Conservation (phyloP, 2,329 filamentous ascomycete species). For the Stagonosporopsis chrysanthemi region DNA sequence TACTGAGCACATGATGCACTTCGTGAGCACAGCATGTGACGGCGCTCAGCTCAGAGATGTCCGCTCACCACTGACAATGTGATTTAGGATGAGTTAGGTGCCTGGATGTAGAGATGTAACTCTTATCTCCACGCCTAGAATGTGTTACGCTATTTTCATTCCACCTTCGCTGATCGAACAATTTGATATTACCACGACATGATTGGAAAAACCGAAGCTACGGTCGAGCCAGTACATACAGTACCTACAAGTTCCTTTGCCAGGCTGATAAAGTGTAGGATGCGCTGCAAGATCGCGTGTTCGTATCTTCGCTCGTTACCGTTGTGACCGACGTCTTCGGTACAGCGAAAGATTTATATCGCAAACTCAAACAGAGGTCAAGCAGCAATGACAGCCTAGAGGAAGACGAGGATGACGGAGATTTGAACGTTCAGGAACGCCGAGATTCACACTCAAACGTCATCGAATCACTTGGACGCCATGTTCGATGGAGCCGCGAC, state of each 20-base stretch:
- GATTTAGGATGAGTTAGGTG: neutral
- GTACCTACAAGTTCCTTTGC: neutral
- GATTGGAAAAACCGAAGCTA: neutral
- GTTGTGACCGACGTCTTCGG: conserved; percentile 41
- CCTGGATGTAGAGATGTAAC: neutral
- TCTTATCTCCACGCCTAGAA: neutral
- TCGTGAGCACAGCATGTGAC: neutral
- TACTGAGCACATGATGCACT: conserved; percentile 11
- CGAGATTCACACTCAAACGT: conserved; percentile 29
- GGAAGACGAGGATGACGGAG: conserved; percentile 1
- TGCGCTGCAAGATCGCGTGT: conserved; percentile 33
- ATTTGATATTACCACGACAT: neutral
- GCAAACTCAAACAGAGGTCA: conserved; percentile 37
- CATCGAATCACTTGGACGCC: conserved; percentile 17
- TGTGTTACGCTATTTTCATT: neutral
- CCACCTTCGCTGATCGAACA: neutral
- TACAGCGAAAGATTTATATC: conserved; percentile 42
- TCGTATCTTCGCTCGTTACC: conserved; percentile 41
- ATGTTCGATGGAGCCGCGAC: conserved; percentile 23
- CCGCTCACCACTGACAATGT: conserved; percentile 5
- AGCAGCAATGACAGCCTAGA: conserved; percentile 27
- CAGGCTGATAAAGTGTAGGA: conserved; percentile 17
- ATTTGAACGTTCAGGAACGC: conserved; percentile 13
- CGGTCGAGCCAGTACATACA: conserved; percentile 6
- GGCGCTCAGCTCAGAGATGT: neutral